phyloP scores from a whole-genome alignment of 2,329 filamentous ascomycete species.

The Berkeleyomyces basicola region DNA sequence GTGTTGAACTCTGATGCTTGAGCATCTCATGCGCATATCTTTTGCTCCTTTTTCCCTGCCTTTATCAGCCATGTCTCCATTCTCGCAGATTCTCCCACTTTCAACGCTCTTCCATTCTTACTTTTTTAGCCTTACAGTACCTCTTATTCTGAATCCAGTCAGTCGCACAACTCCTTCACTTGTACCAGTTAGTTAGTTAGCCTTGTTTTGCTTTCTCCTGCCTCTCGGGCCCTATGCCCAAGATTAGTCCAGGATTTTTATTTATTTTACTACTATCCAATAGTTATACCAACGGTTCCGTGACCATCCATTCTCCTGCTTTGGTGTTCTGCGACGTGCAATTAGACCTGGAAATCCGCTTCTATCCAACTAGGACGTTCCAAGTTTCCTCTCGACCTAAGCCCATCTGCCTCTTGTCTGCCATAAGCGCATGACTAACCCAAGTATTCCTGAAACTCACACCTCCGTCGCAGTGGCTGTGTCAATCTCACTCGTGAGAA shows the following conservation, averaged over 20 bases:
- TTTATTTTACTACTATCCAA: background rate
- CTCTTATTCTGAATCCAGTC: constrained; percentile 4
- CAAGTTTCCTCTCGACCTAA: background rate
- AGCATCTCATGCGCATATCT: background rate
- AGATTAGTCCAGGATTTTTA: background rate
- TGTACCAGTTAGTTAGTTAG: background rate
- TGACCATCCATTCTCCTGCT: background rate
- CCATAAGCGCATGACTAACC: background rate
- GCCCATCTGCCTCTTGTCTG: background rate
- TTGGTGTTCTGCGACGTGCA: background rate
- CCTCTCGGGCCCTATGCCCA: background rate
- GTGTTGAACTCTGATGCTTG: background rate
- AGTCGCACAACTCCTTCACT: background rate
- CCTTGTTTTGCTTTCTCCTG: background rate
- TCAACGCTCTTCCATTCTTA: background rate
- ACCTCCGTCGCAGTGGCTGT: background rate
- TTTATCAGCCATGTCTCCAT: background rate
- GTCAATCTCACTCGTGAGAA: background rate
- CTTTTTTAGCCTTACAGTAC: background rate
- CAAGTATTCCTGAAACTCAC: background rate
- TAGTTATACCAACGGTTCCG: background rate
- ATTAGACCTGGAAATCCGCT: background rate
- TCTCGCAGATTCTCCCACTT: background rate
- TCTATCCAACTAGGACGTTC: background rate
- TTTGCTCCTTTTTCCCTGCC: background rate